Evolutionary conservation across 148 eudicot species (phyloP).

Genomic region (Pharnaceum exiguum): DNA sequence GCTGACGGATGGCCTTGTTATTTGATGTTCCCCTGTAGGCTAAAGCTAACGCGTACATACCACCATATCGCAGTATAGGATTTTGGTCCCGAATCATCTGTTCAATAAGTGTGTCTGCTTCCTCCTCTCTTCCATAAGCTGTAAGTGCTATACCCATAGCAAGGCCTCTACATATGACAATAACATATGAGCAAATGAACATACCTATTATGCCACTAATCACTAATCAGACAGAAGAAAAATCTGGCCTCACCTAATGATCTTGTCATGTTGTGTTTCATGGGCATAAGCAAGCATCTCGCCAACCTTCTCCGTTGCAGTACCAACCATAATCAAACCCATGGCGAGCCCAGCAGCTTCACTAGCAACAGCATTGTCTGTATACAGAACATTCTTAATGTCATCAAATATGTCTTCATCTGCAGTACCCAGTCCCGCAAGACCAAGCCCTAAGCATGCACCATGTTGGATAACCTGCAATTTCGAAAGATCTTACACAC

Average conservation of each 20-base stretch:
- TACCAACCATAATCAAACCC: slow-evolving; percentile 97
- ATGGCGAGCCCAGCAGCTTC: slow-evolving; percentile 97
- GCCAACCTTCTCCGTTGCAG: slow-evolving; percentile 89
- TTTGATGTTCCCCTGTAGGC: slow-evolving; percentile 96
- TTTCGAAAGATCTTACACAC: slow-evolving; percentile 9
- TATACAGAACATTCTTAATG: slow-evolving; percentile 80
- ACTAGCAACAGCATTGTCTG: slow-evolving; percentile 97
- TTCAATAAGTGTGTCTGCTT: slow-evolving; percentile 92
- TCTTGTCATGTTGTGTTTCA: slow-evolving; percentile 98
- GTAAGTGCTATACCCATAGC: slow-evolving; percentile 96
- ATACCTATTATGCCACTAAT: too few relatives aligned
- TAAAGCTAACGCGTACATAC: slow-evolving; percentile 97
- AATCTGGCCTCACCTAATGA: slow-evolving; percentile 67
- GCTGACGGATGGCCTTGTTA: slow-evolving; percentile 96
- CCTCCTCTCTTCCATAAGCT: slow-evolving; percentile 97
- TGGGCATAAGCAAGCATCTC: slow-evolving; percentile 99
- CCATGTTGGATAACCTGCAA: slow-evolving; percentile 98
- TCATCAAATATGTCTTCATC: slow-evolving; percentile 91
- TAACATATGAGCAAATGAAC: too few relatives aligned
- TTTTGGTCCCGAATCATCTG: slow-evolving; percentile 98
- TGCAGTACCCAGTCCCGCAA: slow-evolving; percentile 96
- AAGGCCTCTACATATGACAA: slow-evolving; percentile 56
- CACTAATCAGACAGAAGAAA: neutral
- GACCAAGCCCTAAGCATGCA: slow-evolving; percentile 90
- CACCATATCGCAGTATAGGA: slow-evolving; percentile 93